Base-by-base conservation (phyloP, 345 rosid species). In the Rhizophora mangle region DNA sequence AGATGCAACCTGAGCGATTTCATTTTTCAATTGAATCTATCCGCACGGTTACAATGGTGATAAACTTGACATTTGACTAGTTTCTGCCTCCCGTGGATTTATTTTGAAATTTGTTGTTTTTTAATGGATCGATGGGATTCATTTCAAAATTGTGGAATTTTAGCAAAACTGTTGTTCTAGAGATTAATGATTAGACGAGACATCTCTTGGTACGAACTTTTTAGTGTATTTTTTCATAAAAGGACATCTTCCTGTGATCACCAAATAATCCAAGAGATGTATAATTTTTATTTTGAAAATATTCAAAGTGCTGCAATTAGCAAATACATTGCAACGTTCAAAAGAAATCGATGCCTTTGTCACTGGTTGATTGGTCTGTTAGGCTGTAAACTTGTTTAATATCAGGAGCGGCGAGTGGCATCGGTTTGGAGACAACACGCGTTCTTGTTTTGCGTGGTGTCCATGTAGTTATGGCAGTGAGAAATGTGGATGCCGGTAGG, bases 381-480 rank as follows among this genome's bases (percentile, higher is more conserved):
- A 24, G 15, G 9, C 8, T 1, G 27, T 24, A 2, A 55, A 55
- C 24, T 21, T 18, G 11, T 22, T 26, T 24, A 34, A 64, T 36
- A 55, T 74, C 72, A 82, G 83, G 85, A 70, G 79, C 83, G 20
- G 64, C 83, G 1, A 82, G 83, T 68, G 85, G 85, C 9, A 68
- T 82, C 22, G 85, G 85, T 13, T 36, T 20, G 24, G 85, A 79
- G 71, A 79, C 83, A 1, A 32, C 81, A 6, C 77, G 85, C 24
- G 85, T 79, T 68, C 78, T 82, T 56, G 81, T 72, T 15, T 29
- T 73, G 63, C 67, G 77, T 8, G 72, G 72, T 29, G 77, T 63
- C 1, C 77, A 73, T 67, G 77, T 73, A 37, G 68, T 73, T 62
- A 73, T 73, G 77, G 77, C 68, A 8, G 77, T 67, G 54, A 79